Evolutionary conservation across 176 grass and related monocot genomes (phyloP), one percentile per base, ranked within the genome.

Genomic region (Metroxylon sagu): DNA sequence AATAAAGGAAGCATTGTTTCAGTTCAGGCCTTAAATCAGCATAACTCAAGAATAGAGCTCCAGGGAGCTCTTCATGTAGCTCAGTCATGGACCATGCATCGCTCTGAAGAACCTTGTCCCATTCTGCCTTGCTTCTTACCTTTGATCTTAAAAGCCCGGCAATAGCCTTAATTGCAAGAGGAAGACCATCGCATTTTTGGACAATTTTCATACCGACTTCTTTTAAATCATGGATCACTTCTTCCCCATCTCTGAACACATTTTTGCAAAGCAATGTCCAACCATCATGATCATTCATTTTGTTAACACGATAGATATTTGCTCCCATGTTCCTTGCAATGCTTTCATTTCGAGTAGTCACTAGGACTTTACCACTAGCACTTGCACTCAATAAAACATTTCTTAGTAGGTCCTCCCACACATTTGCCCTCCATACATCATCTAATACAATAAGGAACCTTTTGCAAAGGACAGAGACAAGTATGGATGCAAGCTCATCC

Each of bases 1-100:
- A 94, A 56, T 85, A 80, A 14, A 94, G 81, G 66, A 94, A 94
- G 49, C 89, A 94, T 62, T 94, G 84, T 59, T 94, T 94, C 2
- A 88, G 59, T 48, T 85, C 62, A 69, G 84, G 80, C 29, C 77
- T 74, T 58, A 94, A 76, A 76, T 94, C 74, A 18, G 69, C 71
- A 48, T 85, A 94, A 73, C 77, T 76, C 53, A 94, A 66, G 60
- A 85, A 88, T 3, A 94, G 63, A 48, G 89, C 84, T 59, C 57
- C 67, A 8, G 81, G 89, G 12, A 85, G 49, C 48, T 93, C 76
- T 56, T 75, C 67, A 50, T 80, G 74, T 58, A 88, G 18, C 3
- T 54, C 71, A 10, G 17, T 50, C 59, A 77, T 61, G 18, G 71
- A 85, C 89, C 81, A 95, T 67, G 61, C 64, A 17, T 85, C 85